Evolutionary conservation across 75 land plant genomes (phyloP), one percentile per base, ranked within the genome.

Genomic region (Cryptomeria japonica): DNA sequence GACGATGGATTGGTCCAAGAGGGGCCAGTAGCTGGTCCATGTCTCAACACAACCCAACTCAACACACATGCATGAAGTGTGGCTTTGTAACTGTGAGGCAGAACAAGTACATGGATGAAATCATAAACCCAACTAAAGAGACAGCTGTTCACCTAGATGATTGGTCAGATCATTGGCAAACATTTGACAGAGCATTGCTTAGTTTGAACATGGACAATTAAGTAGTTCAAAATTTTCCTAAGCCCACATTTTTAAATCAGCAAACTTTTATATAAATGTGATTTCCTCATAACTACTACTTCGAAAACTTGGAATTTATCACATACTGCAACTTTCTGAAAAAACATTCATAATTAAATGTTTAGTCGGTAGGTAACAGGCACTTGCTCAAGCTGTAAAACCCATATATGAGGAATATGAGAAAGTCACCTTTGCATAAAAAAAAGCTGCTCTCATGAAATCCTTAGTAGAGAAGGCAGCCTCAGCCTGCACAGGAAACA

Each of bases 391-490:
- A 82, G 8, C 41, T 44, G 46, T 82, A 28, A 82, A 82, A 42
- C 25, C 8, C 51, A 82, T 44, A 11, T 14, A 44, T 12, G 15
- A 82, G 25, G 49, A 82, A 46, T 18, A 44, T 85, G 31, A 75
- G 84, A 55, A 73, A 38, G 28, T 80, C 55, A 98, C 99, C 94
- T 98, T 98, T 31, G 99, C 99, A 96, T 96, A 98, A 88, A 97
- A 98, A 77, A 96, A 96, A 49, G 99, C 97, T 76, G 99, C 99
- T 91, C 97, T 92, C 42, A 86, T 73, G 87, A 88, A 98, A 87
- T 98, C 97, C 87, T 90, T 94, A 28, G 94, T 84, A 46, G 91
- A 88, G 87, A 98, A 98, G 56, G 99, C 99, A 91, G 93, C 93
- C 84, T 98, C 99, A 85, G 99, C 99, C 99, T 98, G 95, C 91